Evolutionary conservation across 208 protist species (phyloP).

Genomic region (Leishmania martiniquensis): DNA sequence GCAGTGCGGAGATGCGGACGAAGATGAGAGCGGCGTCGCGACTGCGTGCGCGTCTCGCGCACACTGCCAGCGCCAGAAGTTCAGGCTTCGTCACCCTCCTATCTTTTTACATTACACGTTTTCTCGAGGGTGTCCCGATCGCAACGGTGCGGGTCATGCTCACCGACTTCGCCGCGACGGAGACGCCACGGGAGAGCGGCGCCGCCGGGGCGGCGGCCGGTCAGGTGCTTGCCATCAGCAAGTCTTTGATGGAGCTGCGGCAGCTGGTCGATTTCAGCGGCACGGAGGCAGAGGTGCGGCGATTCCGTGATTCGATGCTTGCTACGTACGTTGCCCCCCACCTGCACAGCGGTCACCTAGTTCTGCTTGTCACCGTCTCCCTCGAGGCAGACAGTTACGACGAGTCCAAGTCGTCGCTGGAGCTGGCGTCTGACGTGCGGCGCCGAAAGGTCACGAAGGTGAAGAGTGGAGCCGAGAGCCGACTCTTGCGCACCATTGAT

Average conservation of each 20-base stretch:
- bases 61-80: constrained; percentile 64
- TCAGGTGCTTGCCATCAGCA: constrained; percentile 93
- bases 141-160: constrained; percentile 67
- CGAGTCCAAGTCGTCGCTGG: constrained; percentile 73
- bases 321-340: constrained; percentile 66
- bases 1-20: constrained; percentile 32
- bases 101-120: constrained; percentile 69
- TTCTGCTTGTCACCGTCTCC: constrained; percentile 73
- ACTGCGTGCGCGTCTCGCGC: constrained; percentile 46
- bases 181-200: constrained; percentile 85
- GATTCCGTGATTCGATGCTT: constrained; percentile 62
- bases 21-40: constrained; percentile 37
- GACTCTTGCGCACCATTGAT: constrained; percentile 6
- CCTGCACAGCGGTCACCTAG: constrained; percentile 64
- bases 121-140: constrained; percentile 55
- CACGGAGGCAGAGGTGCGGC: constrained; percentile 41
- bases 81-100: constrained; percentile 68
- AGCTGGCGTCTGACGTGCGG: constrained; percentile 67
- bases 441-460: constrained; percentile 55
- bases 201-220: constrained; percentile 69
- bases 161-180: constrained; percentile 94
- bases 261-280: constrained; percentile 54
- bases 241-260: constrained; percentile 89
- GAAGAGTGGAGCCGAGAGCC: constrained; percentile 27
- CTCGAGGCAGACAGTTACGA: constrained; percentile 61